Evolutionary conservation across 345 rosid species (phyloP).

Genomic region (Bruguiera sexangula): DNA sequence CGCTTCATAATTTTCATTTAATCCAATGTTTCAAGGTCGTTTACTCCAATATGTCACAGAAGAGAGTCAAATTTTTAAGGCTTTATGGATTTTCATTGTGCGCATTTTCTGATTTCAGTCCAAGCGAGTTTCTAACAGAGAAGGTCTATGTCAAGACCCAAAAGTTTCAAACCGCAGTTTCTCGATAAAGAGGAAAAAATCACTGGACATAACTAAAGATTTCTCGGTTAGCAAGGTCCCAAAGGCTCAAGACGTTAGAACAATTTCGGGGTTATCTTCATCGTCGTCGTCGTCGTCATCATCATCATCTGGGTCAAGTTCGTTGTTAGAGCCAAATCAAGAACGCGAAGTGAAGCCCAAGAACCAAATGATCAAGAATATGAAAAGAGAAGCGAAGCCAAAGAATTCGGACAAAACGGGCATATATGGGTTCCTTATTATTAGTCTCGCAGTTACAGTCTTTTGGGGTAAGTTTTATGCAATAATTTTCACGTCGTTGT

Average conservation of each 20-base stretch:
- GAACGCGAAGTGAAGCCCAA: neutral
- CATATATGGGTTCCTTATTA: slow-evolving; percentile 14
- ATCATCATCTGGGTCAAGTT: neutral
- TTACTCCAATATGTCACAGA: neutral
- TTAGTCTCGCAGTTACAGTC: slow-evolving; percentile 27
- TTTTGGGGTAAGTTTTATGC: slow-evolving; percentile 43
- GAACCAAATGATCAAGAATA: neutral
- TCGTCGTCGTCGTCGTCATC: neutral
- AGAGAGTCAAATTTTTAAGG: neutral
- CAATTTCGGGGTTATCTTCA: neutral
- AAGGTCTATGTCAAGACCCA: slow-evolving; percentile 14
- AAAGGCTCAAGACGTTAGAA: neutral
- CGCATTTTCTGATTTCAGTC: slow-evolving; percentile 14
- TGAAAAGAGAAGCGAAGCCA: slow-evolving; percentile 10
- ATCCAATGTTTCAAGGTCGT: too few relatives aligned
- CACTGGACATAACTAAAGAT: slow-evolving; percentile 1
- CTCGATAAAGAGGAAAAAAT: neutral
- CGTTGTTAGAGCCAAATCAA: slow-evolving; percentile 9
- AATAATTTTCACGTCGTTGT: slow-evolving; percentile 34
- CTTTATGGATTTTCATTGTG: neutral
- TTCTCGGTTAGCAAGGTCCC: neutral
- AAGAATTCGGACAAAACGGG: slow-evolving; percentile 1
- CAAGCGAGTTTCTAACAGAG: slow-evolving; percentile 22
- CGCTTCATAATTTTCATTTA: too few relatives aligned
- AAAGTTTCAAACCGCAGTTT: slow-evolving; percentile 11